Base-by-base conservation (phyloP, 257 asterid species). In the Solanum peruvianum region DNA sequence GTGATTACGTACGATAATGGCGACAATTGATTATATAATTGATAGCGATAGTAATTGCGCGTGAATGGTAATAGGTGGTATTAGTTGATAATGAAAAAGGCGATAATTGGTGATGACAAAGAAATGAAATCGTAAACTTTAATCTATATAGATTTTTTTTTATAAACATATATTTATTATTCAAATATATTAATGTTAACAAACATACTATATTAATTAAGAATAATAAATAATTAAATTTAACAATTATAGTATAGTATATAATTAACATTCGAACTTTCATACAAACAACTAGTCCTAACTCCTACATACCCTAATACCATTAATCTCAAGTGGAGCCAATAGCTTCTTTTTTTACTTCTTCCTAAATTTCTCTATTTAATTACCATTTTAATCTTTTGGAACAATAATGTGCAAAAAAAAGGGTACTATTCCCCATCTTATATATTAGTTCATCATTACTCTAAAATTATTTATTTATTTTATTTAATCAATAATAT, bases 41-140 rank as follows among this genome's bases (percentile, higher is more conserved):
- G 0, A 5, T 4, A 5, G 1, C 7, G 2, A 0, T 67, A 0
- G 2, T 67, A 2, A 29, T 29, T 67, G 10, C 3, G 2, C 1
- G 4, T 56, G 2, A 18, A 58, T 20, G 73, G 6, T 67, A 1
- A 16, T 6, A 67, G 5, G 2, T 27, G 73, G 5, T 27, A 16
- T 25, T 25, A 25, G 20, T 0, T 25, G 20, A 27, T 31, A 27
- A 25, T 67, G 11, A 13, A 14, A 7, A 33, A 11, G 2, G 3
- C 0, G 1, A 14, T 7, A 15, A 21, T 29, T 67, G 6, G 27
- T 29, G 0, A 67, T 29, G 75, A 14, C 14, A 5, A 56, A 20
- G 8, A 5, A 20, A 56, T 56, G 25, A 20, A 52, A 56, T 56
- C 3, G 11, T 20, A 56, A 18, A 13, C 1, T 1, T 1, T 14